These are phyloP conservation scores for Keithomyces neogunnii DNA, from an alignment of 2,329 filamentous ascomycete genomes.

Conservation along the genomic window DNA sequence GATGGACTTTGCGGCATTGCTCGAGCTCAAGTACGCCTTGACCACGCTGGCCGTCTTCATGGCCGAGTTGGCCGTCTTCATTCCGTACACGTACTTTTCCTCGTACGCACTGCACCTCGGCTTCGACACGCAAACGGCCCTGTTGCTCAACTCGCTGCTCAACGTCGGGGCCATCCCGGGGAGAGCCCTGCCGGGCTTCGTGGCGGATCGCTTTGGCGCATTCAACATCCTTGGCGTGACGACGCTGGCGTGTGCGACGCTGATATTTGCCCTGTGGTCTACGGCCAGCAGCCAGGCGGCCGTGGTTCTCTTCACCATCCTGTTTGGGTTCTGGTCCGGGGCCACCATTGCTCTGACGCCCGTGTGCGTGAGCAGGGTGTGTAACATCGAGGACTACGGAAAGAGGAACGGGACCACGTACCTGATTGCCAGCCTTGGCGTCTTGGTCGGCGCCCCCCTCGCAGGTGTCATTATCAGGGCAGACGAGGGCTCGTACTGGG, in stretches of 20 bases:
- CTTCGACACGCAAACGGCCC: conserved; percentile 28
- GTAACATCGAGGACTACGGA: conserved; percentile 60
- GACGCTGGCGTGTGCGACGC: conserved; percentile 33
- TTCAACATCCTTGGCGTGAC: conserved; percentile 62
- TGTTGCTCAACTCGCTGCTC: not conserved
- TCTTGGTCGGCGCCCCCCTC: conserved; percentile 48
- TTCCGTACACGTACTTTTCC: conserved; percentile 62
- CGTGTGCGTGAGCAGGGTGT: conserved; percentile 64
- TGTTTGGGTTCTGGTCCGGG: conserved; percentile 65
- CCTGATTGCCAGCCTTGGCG: conserved; percentile 55
- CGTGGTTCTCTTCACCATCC: conserved; percentile 50
- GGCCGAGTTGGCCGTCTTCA: conserved; percentile 51
- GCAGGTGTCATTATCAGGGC: conserved; percentile 43
- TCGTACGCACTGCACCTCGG: conserved; percentile 52
- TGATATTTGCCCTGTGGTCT: not conserved
- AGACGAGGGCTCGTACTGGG: conserved; percentile 3
- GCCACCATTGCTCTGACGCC: conserved; percentile 63
- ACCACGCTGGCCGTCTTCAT: conserved; percentile 48
- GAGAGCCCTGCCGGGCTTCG: conserved; percentile 56
- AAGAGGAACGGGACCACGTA: conserved; percentile 63
- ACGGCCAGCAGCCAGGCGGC: conserved; percentile 28
- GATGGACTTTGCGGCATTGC: conserved; percentile 44
- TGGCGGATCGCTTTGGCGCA: conserved; percentile 59
- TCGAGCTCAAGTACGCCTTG: conserved; percentile 39
- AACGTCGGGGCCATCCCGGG: conserved; percentile 8